Evolutionary conservation across 2,329 filamentous ascomycete species (phyloP), one percentile per base, ranked within the genome.

Genomic region (Neoascochyta sp.): DNA sequence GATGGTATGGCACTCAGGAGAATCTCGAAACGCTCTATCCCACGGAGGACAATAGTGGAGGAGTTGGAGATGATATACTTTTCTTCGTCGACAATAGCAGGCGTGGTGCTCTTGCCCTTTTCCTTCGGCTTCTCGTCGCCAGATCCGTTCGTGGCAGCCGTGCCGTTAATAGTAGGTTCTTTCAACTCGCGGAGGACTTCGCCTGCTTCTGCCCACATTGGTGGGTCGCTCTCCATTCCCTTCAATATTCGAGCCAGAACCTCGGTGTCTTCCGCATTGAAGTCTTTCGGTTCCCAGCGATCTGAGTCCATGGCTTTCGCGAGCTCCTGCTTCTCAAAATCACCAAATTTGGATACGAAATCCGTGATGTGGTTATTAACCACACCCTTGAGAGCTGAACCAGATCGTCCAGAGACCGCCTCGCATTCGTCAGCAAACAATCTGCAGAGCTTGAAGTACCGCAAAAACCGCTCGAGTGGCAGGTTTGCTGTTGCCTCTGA

Each of bases 401-500:
- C 84, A 36, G 84, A 84, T 34, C 84, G 76, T 1, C 86, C 86
- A 13, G 84, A 90, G 12, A 92, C 80, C 10, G 84, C 82, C 61
- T 93, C 86, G 52, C 86, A 92, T 57, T 93, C 86, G 39, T 88
- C 87, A 25, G 84, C 83, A 60, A 93, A 92, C 33, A 87, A 76
- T 6, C 87, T 70, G 50, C 90, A 92, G 18, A 93, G 71, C 1
- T 78, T 86, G 49, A 90, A 89, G 60, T 92, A 92, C 20, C 86
- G 77, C 23, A 92, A 65, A 60, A 93, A 93, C 46, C 77, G 73
- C 25, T 77, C 68, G 2, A 86, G 70, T 1, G 82, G 75, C 7
- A 90, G 66, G 16, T 76, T 75, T 2, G 78, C 74, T 24, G 79
- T 83, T 54, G 88, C 82, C 41, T 88, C 84, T 3, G 81, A 76